Base-by-base conservation (phyloP, 1,284 basidiomycete genomes). In the Irpex lacteus region DNA sequence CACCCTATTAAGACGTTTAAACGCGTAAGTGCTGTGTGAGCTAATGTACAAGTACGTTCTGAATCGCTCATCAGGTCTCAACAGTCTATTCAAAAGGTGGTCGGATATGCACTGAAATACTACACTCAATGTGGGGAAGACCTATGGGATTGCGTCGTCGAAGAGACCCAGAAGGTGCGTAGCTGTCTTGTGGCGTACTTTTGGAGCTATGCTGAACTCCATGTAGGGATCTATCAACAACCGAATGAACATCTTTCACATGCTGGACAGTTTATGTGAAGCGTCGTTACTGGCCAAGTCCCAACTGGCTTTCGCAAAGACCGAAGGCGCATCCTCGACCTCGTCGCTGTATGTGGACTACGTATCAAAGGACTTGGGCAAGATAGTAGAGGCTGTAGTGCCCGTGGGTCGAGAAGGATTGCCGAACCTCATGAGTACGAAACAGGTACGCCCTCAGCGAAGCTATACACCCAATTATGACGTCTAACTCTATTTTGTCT, bases 81-180 rank as follows among this genome's bases (percentile, higher is more conserved):
- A 73, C 90, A 89, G 72, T 95, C 93, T 44, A 97, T 98, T 60
- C 91, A 94, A 73, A 95, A 93, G 74, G 90, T 94, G 37, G 94
- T 97, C 32, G 82, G 85, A 2, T 97, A 90, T 72, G 93, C 94
- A 1, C 81, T 97, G 66, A 95, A 95, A 74, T 89, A 94, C 74
- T 95, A 91, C 62, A 78, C 88, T 1, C 81, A 84, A 60, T 95
- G 92, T 65, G 92, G 93, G 8, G 93, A 97, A 69, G 95, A 98
- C 74, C 78, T 98, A 3, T 98, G 96, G 96, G 95, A 96, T 68
- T 98, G 95, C 72, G 86, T 98, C 58, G 78, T 95, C 19, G 94
- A 97, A 73, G 92, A 97, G 79, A 94, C 90, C 68, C 88, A 87
- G 73, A 95, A 94, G 84, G 93, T 89, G 62, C 40, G 77, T 67